Evolutionary conservation across 176 grass and related monocot genomes (phyloP).

Genomic region (Thinopyrum elongatum): DNA sequence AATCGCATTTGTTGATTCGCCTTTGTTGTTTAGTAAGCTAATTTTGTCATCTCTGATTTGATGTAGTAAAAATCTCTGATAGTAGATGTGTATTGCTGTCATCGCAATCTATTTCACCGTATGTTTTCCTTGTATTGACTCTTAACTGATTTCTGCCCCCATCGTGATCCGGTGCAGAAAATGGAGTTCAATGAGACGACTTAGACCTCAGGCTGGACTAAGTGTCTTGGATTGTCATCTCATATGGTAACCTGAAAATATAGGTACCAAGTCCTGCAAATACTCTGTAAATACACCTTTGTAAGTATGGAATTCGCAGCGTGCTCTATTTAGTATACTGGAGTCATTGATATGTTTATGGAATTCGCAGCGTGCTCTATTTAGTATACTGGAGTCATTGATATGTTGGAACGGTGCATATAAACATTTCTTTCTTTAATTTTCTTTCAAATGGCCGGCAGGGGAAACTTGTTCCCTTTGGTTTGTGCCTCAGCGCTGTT

Average conservation of each 20-base stretch:
- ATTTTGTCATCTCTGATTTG: neutral
- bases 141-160: neutral
- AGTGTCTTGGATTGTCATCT: slow-evolving; percentile 17
- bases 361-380: neutral
- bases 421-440: slow-evolving; percentile 43
- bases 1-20: neutral
- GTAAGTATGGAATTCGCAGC: slow-evolving; percentile 38
- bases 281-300: slow-evolving; percentile 42
- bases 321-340: neutral
- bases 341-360: slow-evolving; percentile 28
- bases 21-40: neutral
- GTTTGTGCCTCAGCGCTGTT: slow-evolving; percentile 11
- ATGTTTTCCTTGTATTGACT: neutral
- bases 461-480: slow-evolving; percentile 3
- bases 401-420: slow-evolving; percentile 34
- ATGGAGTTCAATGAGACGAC: slow-evolving; percentile 53
- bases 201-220: slow-evolving; percentile 10
- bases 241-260: slow-evolving; percentile 19
- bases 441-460: slow-evolving; percentile 22
- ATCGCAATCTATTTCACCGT: neutral
- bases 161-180: slow-evolving; percentile 26
- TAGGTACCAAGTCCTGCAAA: neutral
- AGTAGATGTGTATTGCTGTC: neutral
- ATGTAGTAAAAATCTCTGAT: neutral
- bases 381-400: slow-evolving; percentile 4